These are phyloP conservation scores for Aspergillus viridinutans DNA, from an alignment of 2,329 filamentous ascomycete species.

Conservation along the genomic window DNA sequence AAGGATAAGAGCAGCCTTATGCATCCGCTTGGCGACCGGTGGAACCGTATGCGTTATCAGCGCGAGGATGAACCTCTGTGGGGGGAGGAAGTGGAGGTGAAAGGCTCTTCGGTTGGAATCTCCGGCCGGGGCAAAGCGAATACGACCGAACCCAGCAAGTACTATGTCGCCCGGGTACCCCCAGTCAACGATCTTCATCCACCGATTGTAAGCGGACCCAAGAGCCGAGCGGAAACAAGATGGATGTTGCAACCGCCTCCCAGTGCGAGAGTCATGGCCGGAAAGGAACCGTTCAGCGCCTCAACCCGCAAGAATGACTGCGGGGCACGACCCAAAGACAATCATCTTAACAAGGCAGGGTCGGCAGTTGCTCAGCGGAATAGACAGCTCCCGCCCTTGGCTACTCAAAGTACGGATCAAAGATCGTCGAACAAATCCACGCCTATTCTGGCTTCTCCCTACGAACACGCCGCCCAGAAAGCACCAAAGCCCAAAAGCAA, in stretches of 20 bases:
- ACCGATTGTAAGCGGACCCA: conserved; percentile 72
- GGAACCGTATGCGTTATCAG: conserved; percentile 77
- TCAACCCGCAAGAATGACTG: conserved; percentile 19
- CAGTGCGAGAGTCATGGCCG: conserved; percentile 85
- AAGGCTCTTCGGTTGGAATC: conserved; percentile 53
- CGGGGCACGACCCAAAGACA: conserved; percentile 10
- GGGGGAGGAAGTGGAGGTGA: conserved; percentile 57
- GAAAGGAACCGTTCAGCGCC: conserved; percentile 55
- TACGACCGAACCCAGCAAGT: conserved; percentile 46
- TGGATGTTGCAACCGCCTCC: conserved; percentile 96
- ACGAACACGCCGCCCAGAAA: conserved; percentile 2
- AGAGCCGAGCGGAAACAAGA: conserved; percentile 64
- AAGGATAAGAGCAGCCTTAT: conserved; percentile 45
- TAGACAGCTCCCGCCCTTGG: conserved; percentile 11
- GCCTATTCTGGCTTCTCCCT: conserved; percentile 1
- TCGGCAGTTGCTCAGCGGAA: conserved; percentile 1
- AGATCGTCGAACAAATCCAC: conserved; percentile 3
- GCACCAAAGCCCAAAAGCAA: neutral
- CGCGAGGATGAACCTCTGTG: conserved; percentile 84
- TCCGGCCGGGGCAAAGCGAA: conserved; percentile 36
- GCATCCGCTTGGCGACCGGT: conserved; percentile 51
- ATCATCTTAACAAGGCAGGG: neutral
- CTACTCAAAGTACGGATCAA: conserved; percentile 4
- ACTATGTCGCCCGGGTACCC: conserved; percentile 61
- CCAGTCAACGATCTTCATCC: conserved; percentile 84